Evolutionary conservation across 441 rosid species (phyloP).

Genomic region (Erodium trifolium): DNA sequence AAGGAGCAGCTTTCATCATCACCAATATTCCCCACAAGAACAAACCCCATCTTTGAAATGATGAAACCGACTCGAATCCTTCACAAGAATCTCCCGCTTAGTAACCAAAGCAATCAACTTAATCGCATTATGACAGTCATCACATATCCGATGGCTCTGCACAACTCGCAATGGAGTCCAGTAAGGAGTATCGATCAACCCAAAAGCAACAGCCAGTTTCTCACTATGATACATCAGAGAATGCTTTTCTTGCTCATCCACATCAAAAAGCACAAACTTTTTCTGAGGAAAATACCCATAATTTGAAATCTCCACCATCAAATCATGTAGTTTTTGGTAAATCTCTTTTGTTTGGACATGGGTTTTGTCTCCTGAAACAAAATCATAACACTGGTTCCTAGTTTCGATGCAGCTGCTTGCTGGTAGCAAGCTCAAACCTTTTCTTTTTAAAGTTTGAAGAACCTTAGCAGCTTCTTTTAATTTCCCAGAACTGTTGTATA

Average conservation of each 20-base stretch:
- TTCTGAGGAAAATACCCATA: constrained; percentile 41
- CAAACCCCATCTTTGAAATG: background rate
- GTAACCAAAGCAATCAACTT: constrained; percentile 54
- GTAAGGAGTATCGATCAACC: constrained; percentile 44
- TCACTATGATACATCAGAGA: constrained; percentile 53
- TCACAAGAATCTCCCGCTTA: constrained; percentile 54
- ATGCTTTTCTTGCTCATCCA: constrained; percentile 51
- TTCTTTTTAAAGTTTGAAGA: constrained; percentile 55
- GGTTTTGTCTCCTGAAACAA: constrained; percentile 57
- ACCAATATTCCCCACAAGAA: constrained; percentile 90
- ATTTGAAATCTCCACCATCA: constrained; percentile 52
- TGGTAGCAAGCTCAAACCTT: constrained; percentile 64
- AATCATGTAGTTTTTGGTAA: constrained; percentile 53
- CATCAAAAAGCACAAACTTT: constrained; percentile 61
- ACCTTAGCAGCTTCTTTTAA: constrained; percentile 62
- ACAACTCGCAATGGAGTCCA: constrained; percentile 62
- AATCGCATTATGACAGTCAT: constrained; percentile 67
- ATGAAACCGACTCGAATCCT: constrained; percentile 54
- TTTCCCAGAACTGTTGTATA: constrained; percentile 65
- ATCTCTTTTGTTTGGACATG: constrained; percentile 52
- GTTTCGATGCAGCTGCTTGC: constrained; percentile 82
- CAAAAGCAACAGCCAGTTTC: constrained; percentile 78
- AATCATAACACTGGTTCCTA: constrained; percentile 39
- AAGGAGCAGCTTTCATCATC: constrained; percentile 20
- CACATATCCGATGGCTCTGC: constrained; percentile 77